Evolutionary conservation across 257 asterid genomes (phyloP).

Genomic region (Gardenia jasminoides): DNA sequence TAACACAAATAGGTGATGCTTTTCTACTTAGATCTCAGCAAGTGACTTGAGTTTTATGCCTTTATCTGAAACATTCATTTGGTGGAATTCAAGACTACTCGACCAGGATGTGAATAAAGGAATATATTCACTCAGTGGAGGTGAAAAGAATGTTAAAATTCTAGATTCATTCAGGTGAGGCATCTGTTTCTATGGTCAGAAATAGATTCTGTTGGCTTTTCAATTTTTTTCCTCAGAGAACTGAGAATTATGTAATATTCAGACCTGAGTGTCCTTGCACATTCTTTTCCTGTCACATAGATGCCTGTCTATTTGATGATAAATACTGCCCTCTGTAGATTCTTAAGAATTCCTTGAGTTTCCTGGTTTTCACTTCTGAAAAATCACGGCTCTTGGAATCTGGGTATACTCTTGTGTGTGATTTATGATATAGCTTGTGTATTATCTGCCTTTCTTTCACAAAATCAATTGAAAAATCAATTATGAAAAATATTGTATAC

Average conservation of each 20-base stretch:
- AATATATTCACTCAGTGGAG: constrained; percentile 7
- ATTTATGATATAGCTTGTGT: background rate
- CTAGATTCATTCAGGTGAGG: constrained; percentile 11
- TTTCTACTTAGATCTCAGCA: constrained; percentile 6
- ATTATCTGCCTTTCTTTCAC: background rate
- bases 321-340: background rate
- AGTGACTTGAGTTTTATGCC: background rate
- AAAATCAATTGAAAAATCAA: background rate
- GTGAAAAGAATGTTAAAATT: constrained; percentile 3
- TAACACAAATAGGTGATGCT: constrained; percentile 39
- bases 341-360: background rate
- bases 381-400: background rate
- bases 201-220: background rate
- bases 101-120: constrained; percentile 1
- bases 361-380: background rate
- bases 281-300: background rate
- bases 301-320: background rate
- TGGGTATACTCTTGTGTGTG: background rate
- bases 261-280: constrained; percentile 2
- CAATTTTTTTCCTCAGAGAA: background rate
- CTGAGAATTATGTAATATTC: background rate
- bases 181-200: background rate
- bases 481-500: constrained; percentile 8
- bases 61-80: background rate
- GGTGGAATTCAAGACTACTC: constrained; percentile 2